Conservation (phyloP, 2,329 filamentous ascomycete genomes). For the Raffaelea albimanens region DNA sequence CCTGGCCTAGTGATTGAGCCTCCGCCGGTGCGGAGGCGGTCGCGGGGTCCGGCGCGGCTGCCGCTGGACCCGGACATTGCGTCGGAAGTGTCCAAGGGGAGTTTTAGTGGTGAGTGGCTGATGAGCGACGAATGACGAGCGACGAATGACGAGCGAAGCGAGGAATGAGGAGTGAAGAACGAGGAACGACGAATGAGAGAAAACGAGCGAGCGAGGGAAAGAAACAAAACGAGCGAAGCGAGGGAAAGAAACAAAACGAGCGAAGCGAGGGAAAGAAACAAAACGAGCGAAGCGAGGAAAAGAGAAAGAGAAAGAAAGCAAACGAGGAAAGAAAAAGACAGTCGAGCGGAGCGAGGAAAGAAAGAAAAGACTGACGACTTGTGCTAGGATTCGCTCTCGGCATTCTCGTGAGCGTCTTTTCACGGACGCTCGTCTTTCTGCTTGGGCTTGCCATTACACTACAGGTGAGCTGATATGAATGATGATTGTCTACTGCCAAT, state of each 20-base stretch:
- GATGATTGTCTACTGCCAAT: background rate
- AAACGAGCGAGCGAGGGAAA: too few relatives aligned
- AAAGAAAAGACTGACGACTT: background rate
- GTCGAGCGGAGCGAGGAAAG: too few relatives aligned
- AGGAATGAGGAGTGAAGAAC: too few relatives aligned
- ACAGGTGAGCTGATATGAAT: constrained; percentile 37
- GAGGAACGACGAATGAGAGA: too few relatives aligned
- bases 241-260: too few relatives aligned
- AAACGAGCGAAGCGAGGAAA: too few relatives aligned
- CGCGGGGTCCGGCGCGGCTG: background rate
- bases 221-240: too few relatives aligned
- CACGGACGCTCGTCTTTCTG: constrained; percentile 57
- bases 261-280: too few relatives aligned
- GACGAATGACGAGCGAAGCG: too few relatives aligned
- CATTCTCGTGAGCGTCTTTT: constrained; percentile 60
- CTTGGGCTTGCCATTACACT: constrained; percentile 54
- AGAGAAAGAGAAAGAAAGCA: background rate
- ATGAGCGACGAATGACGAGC: too few relatives aligned
- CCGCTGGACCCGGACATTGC: constrained; percentile 24
- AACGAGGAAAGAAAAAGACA: too few relatives aligned
- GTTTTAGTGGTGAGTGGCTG: constrained; percentile 33
- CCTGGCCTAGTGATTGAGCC: background rate
- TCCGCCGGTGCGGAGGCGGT: background rate
- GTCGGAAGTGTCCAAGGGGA: constrained; percentile 44
- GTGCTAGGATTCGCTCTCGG: constrained; percentile 50